phyloP scores from a whole-genome alignment of 2,329 filamentous ascomycete species.

The Aotearoamyces nothofagi region DNA sequence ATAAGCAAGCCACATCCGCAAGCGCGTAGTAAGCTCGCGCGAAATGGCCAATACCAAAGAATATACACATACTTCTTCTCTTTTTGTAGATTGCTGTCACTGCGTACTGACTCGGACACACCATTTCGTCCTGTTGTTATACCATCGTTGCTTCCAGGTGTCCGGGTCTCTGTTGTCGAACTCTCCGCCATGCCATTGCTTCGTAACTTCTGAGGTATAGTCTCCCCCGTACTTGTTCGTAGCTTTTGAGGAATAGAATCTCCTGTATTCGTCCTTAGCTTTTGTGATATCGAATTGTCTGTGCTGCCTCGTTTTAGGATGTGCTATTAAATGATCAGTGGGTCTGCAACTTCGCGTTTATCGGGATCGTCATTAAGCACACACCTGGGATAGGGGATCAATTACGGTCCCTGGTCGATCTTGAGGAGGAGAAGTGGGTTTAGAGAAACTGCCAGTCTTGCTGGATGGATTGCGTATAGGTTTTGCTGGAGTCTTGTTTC shows the following conservation, averaged over 20 bases:
- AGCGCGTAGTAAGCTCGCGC: neutral
- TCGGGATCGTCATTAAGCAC: constrained; percentile 13
- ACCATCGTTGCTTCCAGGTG: constrained; percentile 9
- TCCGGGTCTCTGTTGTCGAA: constrained; percentile 23
- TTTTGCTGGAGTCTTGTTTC: constrained; percentile 14
- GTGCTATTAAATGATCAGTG: constrained; percentile 21
- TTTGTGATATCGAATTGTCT: constrained; percentile 35
- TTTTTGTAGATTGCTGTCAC: constrained; percentile 23
- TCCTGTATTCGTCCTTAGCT: constrained; percentile 47
- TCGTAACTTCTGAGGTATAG: too few species aligned
- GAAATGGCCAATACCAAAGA: constrained; percentile 1
- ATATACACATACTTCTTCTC: constrained; percentile 47
- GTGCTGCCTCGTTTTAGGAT: constrained; percentile 55
- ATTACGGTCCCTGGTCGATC: constrained; percentile 27
- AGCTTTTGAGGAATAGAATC: constrained; percentile 34
- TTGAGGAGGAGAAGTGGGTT: constrained; percentile 7
- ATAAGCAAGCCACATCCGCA: constrained; percentile 8
- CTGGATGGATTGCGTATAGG: constrained; percentile 12
- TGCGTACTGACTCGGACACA: constrained; percentile 14
- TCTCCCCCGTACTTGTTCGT: constrained; percentile 33
- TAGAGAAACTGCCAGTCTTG: constrained; percentile 11
- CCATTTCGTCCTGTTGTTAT: constrained; percentile 20
- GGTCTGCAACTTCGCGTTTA: constrained; percentile 2
- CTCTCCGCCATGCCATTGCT: constrained; percentile 36
- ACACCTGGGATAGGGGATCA: constrained; percentile 54